phyloP scores from a whole-genome alignment of 2,329 filamentous ascomycete species.

The Zelopaecilomyces penicillatus region DNA sequence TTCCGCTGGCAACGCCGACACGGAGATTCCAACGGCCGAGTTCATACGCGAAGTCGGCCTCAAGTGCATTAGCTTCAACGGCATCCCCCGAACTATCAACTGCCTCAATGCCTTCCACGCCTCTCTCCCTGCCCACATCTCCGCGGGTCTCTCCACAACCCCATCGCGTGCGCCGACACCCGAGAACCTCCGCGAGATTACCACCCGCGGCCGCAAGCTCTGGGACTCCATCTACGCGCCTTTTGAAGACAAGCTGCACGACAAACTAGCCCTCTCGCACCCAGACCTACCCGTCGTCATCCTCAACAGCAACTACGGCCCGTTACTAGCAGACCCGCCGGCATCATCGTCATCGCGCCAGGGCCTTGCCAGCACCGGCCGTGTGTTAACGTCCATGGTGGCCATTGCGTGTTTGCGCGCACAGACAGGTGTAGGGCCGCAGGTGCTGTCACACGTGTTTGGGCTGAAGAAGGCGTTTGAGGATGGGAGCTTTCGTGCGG shows the following conservation, averaged over 20 bases:
- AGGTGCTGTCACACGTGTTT: constrained; percentile 75
- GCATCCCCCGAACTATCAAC: constrained; percentile 78
- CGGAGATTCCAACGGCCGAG: constrained; percentile 48
- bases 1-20: constrained; percentile 15
- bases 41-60: constrained; percentile 67
- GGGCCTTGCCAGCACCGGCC: constrained; percentile 49
- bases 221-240: constrained; percentile 74
- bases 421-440: constrained; percentile 74
- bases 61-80: constrained; percentile 74
- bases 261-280: constrained; percentile 65
- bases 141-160: constrained; percentile 42
- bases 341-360: constrained; percentile 22
- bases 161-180: constrained; percentile 47
- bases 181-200: constrained; percentile 45
- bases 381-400: constrained; percentile 64
- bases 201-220: constrained; percentile 52
- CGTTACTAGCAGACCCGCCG: constrained; percentile 61
- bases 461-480: constrained; percentile 68
- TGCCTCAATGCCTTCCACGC: constrained; percentile 63
- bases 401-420: constrained; percentile 67
- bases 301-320: constrained; percentile 64
- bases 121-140: constrained; percentile 49
- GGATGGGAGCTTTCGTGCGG: constrained; percentile 47
- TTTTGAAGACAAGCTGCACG: constrained; percentile 61
- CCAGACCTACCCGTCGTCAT: constrained; percentile 79